Percentiles rank a stretch among this genome's conserved stretches.
Conservation (phyloP, 73 alveolate genomes). For the Uronychia setigera region DNA sequence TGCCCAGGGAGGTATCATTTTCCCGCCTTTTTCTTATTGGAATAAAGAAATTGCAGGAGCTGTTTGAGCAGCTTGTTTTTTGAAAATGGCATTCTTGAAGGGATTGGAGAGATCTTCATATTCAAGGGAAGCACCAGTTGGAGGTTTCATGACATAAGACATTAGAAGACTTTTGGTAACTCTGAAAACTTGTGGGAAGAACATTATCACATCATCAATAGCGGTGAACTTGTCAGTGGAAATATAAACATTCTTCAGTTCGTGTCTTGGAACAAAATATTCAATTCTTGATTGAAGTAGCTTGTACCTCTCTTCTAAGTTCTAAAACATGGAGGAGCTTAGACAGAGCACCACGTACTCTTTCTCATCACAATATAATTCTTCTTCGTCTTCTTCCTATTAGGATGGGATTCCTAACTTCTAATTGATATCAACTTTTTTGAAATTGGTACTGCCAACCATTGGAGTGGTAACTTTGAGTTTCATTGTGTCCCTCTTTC, state of each 20-base stretch:
- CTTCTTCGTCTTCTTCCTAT: background rate
- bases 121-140: background rate
- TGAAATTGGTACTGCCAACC: background rate
- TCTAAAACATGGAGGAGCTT: constrained; percentile 28
- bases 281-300: constrained; percentile 3
- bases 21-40: background rate
- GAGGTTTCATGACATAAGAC: constrained; percentile 16
- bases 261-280: constrained; percentile 30
- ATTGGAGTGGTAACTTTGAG: background rate
- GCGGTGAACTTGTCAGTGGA: constrained; percentile 31
- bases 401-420: background rate
- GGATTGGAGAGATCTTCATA: too few relatives aligned
- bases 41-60: background rate
- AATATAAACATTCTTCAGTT: constrained; percentile 26
- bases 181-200: constrained; percentile 47
- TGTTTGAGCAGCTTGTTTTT: background rate
- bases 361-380: background rate
- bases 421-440: background rate
- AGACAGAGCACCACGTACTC: constrained; percentile 22
- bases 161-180: constrained; percentile 37
- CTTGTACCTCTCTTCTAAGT: constrained; percentile 22
- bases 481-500: background rate
- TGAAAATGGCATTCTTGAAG: background rate
- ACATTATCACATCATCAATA: constrained; percentile 32
- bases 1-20: background rate